Conservation (phyloP, 1,139 yeast species). For the Yamadazyma kanchanaburiensis region DNA sequence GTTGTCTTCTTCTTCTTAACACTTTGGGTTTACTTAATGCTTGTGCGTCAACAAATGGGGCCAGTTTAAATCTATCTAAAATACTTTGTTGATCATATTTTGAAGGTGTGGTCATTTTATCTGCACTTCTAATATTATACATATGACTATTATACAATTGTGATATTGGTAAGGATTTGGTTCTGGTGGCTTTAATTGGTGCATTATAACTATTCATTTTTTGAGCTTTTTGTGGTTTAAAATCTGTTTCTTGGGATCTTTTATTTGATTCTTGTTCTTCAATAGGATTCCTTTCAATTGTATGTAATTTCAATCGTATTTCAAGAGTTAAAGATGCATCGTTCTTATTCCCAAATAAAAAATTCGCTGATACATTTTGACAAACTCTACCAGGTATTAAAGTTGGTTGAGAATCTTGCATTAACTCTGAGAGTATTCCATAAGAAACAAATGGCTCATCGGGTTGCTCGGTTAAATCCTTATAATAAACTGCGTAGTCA, state of each 20-base stretch:
- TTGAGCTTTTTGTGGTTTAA: conserved; percentile 2
- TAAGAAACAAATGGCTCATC: conserved; percentile 77
- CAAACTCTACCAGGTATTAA: conserved; percentile 71
- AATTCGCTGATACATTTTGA: conserved; percentile 58
- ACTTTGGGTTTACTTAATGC: conserved; percentile 32
- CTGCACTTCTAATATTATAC: conserved; percentile 42
- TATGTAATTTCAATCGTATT: conserved; percentile 56
- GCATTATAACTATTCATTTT: conserved; percentile 11
- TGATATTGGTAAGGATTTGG: conserved; percentile 58
- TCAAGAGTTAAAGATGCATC: conserved; percentile 63
- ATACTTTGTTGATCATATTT: conserved; percentile 41
- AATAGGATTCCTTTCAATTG: conserved; percentile 22
- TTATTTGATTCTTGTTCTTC: background rate
- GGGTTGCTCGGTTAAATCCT: conserved; percentile 66
- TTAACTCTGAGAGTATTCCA: conserved; percentile 54
- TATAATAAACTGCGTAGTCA: conserved; percentile 70
- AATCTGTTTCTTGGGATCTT: background rate
- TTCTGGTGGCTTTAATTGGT: conserved; percentile 53
- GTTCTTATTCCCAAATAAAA: conserved; percentile 42
- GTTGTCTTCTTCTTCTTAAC: conserved; percentile 27
- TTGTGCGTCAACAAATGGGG: conserved; percentile 43
- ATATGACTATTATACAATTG: conserved; percentile 40
- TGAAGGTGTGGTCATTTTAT: conserved; percentile 36
- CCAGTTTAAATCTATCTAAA: conserved; percentile 47
- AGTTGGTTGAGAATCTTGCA: conserved; percentile 24